These are phyloP conservation scores for Gillenia trifoliata DNA, from an alignment of 306 rosid genomes.

Conservation along the genomic window DNA sequence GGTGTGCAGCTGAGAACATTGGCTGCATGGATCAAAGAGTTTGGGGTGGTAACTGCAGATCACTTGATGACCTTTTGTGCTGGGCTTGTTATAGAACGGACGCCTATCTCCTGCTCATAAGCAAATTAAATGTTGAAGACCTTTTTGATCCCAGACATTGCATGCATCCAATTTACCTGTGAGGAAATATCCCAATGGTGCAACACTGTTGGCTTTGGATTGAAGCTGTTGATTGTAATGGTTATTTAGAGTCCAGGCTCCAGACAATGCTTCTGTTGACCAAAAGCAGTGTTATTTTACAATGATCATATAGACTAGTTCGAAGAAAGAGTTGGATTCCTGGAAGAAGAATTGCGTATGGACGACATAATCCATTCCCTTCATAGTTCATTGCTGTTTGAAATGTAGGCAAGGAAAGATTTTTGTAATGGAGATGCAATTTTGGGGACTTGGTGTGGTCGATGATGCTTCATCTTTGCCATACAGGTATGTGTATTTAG, in stretches of 20 bases:
- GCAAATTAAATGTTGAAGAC: too few species aligned
- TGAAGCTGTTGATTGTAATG: constrained; percentile 8
- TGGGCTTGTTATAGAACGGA: not conserved
- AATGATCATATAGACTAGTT: constrained; percentile 64
- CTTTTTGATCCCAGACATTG: not conserved
- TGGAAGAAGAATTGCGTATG: constrained; percentile 60
- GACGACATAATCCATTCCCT: constrained; percentile 75
- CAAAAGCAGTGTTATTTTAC: constrained; percentile 8
- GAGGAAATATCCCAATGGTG: too few species aligned
- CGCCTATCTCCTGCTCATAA: too few species aligned
- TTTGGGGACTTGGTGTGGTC: constrained; percentile 22
- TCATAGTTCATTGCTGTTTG: constrained; percentile 81
- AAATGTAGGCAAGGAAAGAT: constrained; percentile 61
- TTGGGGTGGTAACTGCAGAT: not conserved
- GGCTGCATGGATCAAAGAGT: not conserved
- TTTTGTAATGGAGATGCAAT: not conserved
- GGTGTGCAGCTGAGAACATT: not conserved
- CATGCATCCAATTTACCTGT: constrained; percentile 14
- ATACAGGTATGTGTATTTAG: not conserved
- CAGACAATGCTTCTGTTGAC: constrained; percentile 10
- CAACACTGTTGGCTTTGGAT: constrained; percentile 4
- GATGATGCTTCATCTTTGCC: constrained; percentile 17
- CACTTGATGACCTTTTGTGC: not conserved
- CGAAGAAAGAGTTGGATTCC: constrained; percentile 61
- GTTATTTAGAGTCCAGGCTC: not conserved